Base-by-base conservation (phyloP, 179 eudicot genomes). In the Spinacia oleracea region DNA sequence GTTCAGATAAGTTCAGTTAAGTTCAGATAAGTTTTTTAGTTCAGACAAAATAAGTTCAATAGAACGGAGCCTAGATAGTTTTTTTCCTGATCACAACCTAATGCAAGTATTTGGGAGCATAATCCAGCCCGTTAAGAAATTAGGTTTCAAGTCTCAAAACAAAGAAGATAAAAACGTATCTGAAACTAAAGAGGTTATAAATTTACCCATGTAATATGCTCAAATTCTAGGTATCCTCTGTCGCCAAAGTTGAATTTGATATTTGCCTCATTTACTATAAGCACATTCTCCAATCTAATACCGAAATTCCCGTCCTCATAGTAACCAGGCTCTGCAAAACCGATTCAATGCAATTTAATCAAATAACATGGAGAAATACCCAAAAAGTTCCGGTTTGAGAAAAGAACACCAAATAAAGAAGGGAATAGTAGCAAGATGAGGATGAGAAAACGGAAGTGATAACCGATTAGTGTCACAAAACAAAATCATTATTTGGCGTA, bases 241-340 rank as follows among this genome's bases (percentile, higher is more conserved):
- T 90, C 90, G 75, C 96, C 97, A 63, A 92, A 96, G 83, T 96
- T 96, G 88, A 89, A 96, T 79, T 84, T 74, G 46, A 98, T 93
- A 72, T 84, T 87, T 58, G 98, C 98, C 48, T 96, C 93, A 75
- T 91, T 92, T 69, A 96, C 81, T 46, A 93, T 82, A 68, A 96
- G 93, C 84, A 96, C 96, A 76, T 96, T 96, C 86, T 96, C 99
- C 87, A 96, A 83, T 83, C 98, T 88, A 81, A 96, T 92, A 62
- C 99, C 98, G 56, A 96, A 93, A 75, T 89, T 91, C 35, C 99
- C 98, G 78, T 93, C 93, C 87, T 93, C 98, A 4, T 96, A 93
- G 83, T 93, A 96, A 72, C 99, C 99, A 69, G 99, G 99, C 88
- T 96, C 99, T 96, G 85, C 63, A 81, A 80, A 34, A 53, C 59